A percentile compares a stretch with the other conserved stretches of the same genome.
These are phyloP conservation scores for Sporothrix schenckii DNA, from an alignment of 2,329 filamentous ascomycete genomes.

Conservation along the genomic window DNA sequence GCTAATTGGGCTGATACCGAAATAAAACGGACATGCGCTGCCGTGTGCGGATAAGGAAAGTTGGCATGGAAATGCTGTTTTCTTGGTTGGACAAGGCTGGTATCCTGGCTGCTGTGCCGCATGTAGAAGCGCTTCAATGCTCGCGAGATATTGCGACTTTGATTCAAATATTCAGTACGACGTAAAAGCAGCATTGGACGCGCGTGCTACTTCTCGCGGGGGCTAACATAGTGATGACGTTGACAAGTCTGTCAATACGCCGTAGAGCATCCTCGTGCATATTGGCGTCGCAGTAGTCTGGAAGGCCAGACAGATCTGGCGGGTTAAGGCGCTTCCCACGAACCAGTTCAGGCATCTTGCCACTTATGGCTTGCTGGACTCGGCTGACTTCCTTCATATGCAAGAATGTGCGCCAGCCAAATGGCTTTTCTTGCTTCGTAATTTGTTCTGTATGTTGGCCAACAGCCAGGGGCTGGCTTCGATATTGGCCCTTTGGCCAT, in stretches of 20 bases:
- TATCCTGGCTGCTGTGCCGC: background rate
- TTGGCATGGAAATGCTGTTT: background rate
- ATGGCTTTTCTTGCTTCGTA: background rate
- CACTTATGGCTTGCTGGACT: slow-evolving; percentile 8
- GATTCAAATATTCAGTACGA: background rate
- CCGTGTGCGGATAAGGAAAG: background rate
- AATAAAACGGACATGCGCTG: background rate
- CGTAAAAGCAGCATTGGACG: slow-evolving; percentile 5
- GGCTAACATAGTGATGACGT: slow-evolving; percentile 24
- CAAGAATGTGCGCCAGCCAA: background rate
- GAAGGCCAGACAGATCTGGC: background rate
- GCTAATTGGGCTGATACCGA: background rate
- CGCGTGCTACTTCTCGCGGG: background rate
- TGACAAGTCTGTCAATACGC: background rate
- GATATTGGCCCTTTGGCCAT: background rate
- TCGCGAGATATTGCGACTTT: background rate
- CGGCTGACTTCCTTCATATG: background rate
- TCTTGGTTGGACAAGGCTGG: background rate
- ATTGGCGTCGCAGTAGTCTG: slow-evolving; percentile 14
- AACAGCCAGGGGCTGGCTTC: slow-evolving; percentile 5
- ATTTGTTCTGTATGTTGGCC: background rate
- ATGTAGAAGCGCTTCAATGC: background rate
- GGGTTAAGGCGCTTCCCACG: background rate
- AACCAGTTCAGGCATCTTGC: slow-evolving; percentile 14
- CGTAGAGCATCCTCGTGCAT: slow-evolving; percentile 6